Evolutionary conservation across 352 stramenopile genomes (phyloP).

Genomic region (Globisporangium nunn): DNA sequence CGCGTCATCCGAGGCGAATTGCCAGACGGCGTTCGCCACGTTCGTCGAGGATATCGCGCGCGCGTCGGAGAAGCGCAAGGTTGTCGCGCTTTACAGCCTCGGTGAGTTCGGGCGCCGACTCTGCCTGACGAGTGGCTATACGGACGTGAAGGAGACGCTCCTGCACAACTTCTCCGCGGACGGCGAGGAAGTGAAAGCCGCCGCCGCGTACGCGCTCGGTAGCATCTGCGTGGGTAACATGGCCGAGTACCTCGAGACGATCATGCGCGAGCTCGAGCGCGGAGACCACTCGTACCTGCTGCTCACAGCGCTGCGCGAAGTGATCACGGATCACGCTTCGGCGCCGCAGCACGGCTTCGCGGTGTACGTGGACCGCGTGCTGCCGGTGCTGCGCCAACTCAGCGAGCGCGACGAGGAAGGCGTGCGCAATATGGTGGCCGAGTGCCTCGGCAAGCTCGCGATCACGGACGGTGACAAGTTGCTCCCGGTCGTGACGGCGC

Average conservation of each 20-base stretch:
- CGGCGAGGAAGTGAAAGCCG: slow-evolving; percentile 94
- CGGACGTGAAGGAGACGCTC: slow-evolving; percentile 88
- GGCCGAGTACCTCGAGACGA: slow-evolving; percentile 82
- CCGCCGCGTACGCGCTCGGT: slow-evolving; percentile 94
- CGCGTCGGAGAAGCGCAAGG: slow-evolving; percentile 58
- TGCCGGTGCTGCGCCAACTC: slow-evolving; percentile 93
- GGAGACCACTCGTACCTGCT: slow-evolving; percentile 94
- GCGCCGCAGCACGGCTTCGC: slow-evolving; percentile 71
- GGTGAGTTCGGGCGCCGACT: slow-evolving; percentile 93
- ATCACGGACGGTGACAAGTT: slow-evolving; percentile 86
- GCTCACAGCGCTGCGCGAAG: slow-evolving; percentile 94
- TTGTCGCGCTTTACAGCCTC: slow-evolving; percentile 92
- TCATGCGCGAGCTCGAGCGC: slow-evolving; percentile 91
- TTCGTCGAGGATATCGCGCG: slow-evolving; percentile 65
- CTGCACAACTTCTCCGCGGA: slow-evolving; percentile 81
- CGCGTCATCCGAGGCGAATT: slow-evolving; percentile 39
- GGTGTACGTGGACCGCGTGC: slow-evolving; percentile 78
- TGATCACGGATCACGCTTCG: slow-evolving; percentile 85
- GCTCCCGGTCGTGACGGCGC: slow-evolving; percentile 85
- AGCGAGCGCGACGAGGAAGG: slow-evolving; percentile 92
- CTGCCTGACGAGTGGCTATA: slow-evolving; percentile 69
- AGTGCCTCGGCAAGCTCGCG: slow-evolving; percentile 94
- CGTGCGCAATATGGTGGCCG: slow-evolving; percentile 95
- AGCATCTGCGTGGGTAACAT: slow-evolving; percentile 94
- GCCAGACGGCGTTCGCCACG: slow-evolving; percentile 62